Base-by-base conservation (phyloP, 2,329 filamentous ascomycete species). In the Phialocephala subalpina region DNA sequence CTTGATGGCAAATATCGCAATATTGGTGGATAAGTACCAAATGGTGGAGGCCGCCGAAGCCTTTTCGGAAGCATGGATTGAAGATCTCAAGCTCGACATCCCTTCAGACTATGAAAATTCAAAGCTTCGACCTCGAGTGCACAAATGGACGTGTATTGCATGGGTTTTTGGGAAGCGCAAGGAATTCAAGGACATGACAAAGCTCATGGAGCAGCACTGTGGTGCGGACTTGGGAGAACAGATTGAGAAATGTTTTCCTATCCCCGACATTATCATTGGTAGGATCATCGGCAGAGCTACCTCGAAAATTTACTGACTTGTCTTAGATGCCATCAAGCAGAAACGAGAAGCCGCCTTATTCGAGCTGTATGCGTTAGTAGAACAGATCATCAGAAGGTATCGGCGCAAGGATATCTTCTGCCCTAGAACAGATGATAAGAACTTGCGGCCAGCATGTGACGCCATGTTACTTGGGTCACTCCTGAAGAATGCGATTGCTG, bases 11-110 rank as follows among this genome's bases (percentile, higher is more conserved):
- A 33, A 58, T 14, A n/a, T 66, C 8, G 40, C 66, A 12, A 55
- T 53, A n/a, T 27, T 64, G 25, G 61, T 66, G 1, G 59, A 68
- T n/a, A 63, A 64, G n/a, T 68, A 68, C 45, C 60, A 68, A 18
- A 52, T 68, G 36, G 42, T 53, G 16, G 66, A 68, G 25, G 52
- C 42, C 2, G 27, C 59, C 2, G 62, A 67, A 16, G 12, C 62
- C 1, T 67, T 29, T 14, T 42, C 42, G 11, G 56, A 63, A 29
- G 29, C 27, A 3, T 63, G 60, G 60, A 49, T 63, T 12, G 33
- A 40, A 16, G 16, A 16, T 42, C 36, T 63, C 33, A 56, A 33
- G 25, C 22, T 9, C 18, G 22, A 42, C 18, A 4, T 38, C 12
- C 55, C 55, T 12, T 14, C 5, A 3, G 9, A 25, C 11, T 57